phyloP scores from a whole-genome alignment of 805 yeast genomes.

The Teunomyces stri region DNA sequence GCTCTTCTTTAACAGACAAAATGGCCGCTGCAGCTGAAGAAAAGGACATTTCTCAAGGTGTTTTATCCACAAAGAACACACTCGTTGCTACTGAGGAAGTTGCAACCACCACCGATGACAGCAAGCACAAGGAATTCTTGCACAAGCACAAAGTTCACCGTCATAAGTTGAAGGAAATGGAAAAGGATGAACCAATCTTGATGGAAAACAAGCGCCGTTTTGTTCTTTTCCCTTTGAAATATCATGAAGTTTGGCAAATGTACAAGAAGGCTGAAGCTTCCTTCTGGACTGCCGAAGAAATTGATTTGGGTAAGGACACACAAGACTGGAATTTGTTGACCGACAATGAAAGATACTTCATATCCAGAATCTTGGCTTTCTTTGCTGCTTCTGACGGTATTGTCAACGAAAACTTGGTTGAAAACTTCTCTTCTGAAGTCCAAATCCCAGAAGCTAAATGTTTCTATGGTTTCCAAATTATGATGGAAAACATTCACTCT shows the following conservation, averaged over 20 bases:
- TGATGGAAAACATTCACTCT: constrained; percentile 99
- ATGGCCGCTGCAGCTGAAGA: constrained; percentile 41
- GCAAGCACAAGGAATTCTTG: constrained; percentile 55
- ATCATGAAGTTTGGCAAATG: constrained; percentile 98
- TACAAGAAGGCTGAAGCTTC: constrained; percentile 99
- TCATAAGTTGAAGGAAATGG: constrained; percentile 67
- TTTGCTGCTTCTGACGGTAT: constrained; percentile 99
- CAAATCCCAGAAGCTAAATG: constrained; percentile 97
- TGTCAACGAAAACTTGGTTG: constrained; percentile 95
- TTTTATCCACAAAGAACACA: constrained; percentile 16
- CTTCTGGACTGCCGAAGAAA: constrained; percentile 99
- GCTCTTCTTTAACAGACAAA: constrained; percentile 40
- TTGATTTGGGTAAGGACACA: constrained; percentile 87
- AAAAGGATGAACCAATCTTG: constrained; percentile 86
- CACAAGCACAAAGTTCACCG: constrained; percentile 66
- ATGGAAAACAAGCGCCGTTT: constrained; percentile 82
- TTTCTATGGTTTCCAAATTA: constrained; percentile 98
- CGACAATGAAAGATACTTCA: constrained; percentile 89
- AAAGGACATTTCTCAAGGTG: constrained; percentile 30
- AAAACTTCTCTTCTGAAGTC: constrained; percentile 95
- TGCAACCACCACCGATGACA: constrained; percentile 20
- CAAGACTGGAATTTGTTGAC: constrained; percentile 90
- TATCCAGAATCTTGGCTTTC: constrained; percentile 92
- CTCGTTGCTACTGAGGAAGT: constrained; percentile 19
- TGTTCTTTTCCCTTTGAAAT: constrained; percentile 93